Conservation (phyloP, 1,139 yeast species). For the Diutina neorugosa region DNA sequence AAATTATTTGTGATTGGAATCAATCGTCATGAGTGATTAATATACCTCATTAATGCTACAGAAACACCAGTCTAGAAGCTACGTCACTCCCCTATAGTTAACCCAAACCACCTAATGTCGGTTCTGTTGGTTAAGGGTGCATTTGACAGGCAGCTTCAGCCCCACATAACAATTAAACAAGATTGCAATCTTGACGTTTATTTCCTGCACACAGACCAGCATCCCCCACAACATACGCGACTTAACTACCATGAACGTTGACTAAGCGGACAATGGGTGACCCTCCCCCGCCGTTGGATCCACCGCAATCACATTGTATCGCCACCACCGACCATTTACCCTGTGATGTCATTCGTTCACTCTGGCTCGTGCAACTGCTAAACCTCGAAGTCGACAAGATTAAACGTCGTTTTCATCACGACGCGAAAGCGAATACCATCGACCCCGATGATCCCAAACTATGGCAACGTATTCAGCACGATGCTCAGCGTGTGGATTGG, state of each 20-base stretch:
- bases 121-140: too few relatives aligned
- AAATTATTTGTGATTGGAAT: too few relatives aligned
- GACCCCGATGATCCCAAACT: neutral
- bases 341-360: slow-evolving; percentile 31
- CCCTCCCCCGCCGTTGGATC: neutral
- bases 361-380: slow-evolving; percentile 33
- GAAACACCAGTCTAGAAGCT: too few relatives aligned
- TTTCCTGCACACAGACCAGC: neutral
- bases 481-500: neutral
- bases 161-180: neutral
- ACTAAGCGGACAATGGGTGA: neutral
- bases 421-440: slow-evolving; percentile 6
- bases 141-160: neutral
- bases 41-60: too few relatives aligned
- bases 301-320: slow-evolving; percentile 14
- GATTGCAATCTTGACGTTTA: neutral
- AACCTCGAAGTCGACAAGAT: slow-evolving; percentile 19
- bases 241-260: neutral
- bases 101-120: too few relatives aligned
- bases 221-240: neutral
- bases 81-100: too few relatives aligned
- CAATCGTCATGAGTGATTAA: too few relatives aligned
- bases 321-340: slow-evolving; percentile 37
- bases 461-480: neutral
- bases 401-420: slow-evolving; percentile 11